A percentile compares a stretch with the other conserved stretches of the same genome.
Evolutionary conservation across 2,329 filamentous ascomycete species (phyloP).

Genomic region (Nakataea oryzae): DNA sequence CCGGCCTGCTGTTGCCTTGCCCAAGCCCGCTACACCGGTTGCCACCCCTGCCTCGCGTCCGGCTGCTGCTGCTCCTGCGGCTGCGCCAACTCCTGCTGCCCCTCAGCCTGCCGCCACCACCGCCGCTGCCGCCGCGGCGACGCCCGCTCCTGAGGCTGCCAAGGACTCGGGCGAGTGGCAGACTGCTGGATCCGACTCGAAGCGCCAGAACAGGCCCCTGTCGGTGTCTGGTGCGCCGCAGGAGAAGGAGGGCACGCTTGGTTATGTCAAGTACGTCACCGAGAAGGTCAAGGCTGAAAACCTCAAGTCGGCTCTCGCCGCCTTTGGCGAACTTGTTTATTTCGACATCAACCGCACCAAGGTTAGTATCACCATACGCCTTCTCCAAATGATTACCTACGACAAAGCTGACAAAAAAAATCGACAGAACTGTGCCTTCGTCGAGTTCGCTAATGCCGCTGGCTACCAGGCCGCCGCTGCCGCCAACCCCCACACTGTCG

Average conservation of each 20-base stretch:
- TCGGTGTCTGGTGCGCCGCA: constrained; percentile 45
- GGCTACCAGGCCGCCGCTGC: constrained; percentile 75
- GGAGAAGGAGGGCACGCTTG: constrained; percentile 69
- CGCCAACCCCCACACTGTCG: constrained; percentile 78
- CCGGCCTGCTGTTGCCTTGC: constrained; percentile 38
- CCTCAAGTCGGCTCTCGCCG: constrained; percentile 58
- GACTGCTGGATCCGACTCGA: constrained; percentile 72
- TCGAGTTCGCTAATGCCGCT: constrained; percentile 76
- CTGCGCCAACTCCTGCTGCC: constrained; percentile 22
- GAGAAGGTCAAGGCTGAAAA: constrained; percentile 73
- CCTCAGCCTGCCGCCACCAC: constrained; percentile 33
- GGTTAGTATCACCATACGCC: constrained; percentile 39
- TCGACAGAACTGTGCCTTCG: constrained; percentile 83
- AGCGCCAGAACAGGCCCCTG: constrained; percentile 70
- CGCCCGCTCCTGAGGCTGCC: constrained; percentile 12
- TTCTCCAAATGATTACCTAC: constrained; percentile 5
- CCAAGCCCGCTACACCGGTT: constrained; percentile 47
- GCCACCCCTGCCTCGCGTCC: constrained; percentile 43
- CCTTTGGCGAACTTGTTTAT: constrained; percentile 60
- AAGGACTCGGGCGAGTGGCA: constrained; percentile 72
- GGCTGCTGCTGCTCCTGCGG: constrained; percentile 24
- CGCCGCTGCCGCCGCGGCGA: constrained; percentile 4
- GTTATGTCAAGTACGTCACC: constrained; percentile 92
- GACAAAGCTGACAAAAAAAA: neutral
- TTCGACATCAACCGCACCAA: constrained; percentile 76